Evolutionary conservation across 1,284 basidiomycete species (phyloP).

Genomic region (Nidula niveotomentosa): DNA sequence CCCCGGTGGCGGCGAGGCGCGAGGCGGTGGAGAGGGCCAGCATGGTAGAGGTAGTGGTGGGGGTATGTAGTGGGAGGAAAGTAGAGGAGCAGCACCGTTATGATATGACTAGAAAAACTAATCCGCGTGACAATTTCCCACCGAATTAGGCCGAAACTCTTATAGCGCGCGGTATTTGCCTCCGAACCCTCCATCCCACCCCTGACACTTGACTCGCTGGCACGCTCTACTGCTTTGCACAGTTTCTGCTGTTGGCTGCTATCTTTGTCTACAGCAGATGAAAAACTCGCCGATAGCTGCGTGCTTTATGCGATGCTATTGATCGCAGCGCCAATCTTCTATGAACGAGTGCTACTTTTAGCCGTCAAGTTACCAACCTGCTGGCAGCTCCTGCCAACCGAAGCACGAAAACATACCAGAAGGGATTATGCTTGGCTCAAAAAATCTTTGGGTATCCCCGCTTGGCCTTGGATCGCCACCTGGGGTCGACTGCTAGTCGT

Average conservation of each 20-base stretch:
- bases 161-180: conserved; percentile 4
- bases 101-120: conserved; percentile 1
- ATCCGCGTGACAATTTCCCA: conserved; percentile 3
- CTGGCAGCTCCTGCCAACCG: too few relatives aligned
- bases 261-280: conserved; percentile 4
- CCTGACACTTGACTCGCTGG: conserved; percentile 12
- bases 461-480: too few relatives aligned
- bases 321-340: background rate
- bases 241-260: conserved; percentile 23
- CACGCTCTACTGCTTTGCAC: conserved; percentile 16
- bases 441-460: too few relatives aligned
- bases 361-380: too few relatives aligned
- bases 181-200: conserved; percentile 6
- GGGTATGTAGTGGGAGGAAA: conserved; percentile 6
- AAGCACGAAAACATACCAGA: too few relatives aligned
- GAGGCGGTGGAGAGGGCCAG: conserved; percentile 24
- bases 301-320: too few relatives aligned
- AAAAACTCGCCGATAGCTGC: too few relatives aligned
- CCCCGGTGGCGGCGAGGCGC: conserved; percentile 18
- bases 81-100: background rate
- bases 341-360: too few relatives aligned
- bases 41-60: conserved; percentile 17
- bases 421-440: too few relatives aligned
- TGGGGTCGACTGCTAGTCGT: too few relatives aligned
- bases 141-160: conserved; percentile 1